Evolutionary conservation across 1,139 yeast species (phyloP), one percentile per base, ranked within the genome.

Genomic region (Lodderomyces elongisporus): DNA sequence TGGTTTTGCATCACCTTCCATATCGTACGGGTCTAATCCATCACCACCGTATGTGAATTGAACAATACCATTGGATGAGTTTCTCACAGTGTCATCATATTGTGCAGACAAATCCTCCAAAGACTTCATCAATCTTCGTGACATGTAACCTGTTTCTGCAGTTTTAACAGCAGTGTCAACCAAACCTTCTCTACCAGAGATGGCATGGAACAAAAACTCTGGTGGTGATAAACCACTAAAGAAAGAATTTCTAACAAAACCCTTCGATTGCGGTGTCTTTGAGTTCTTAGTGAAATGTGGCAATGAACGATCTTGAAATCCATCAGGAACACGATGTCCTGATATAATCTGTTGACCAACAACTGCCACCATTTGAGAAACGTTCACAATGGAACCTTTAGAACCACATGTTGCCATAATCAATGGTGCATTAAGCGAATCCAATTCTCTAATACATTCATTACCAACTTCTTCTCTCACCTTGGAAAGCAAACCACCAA

Each of bases 391-490:
- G 27, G 98, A 91, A 60, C 98, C 99, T 60, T 93, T 93, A 32
- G 98, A 91, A 48, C 99, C 99, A 74, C 98, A 91, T 1, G 96
- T 87, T 8, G 98, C 97, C 99, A 93, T 93, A 54, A 93, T 89
- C 53, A 93, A 74, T 26, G 98, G 98, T 24, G 98, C 96, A 58
- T 93, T 93, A 30, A 88, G 76, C 36, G 84, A 76, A 46, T 87
- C 96, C 42, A 93, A 66, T 58, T 91, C 98, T 38, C 73, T 76
- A 52, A 93, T 89, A 70, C 98, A 93, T 40, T 88, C 95, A 46
- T 91, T 97, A 58, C 98, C 99, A 17, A 91, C 97, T 60, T 93
- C 96, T 69, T 91, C 98, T 75, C 99, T 82, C 37, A 93, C 98
- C 55, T 89, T 91, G 14, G 98, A 91, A 44, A 93, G 67, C 28